Conservation (phyloP, 106 monocot genomes). For the Dioscorea alata region DNA sequence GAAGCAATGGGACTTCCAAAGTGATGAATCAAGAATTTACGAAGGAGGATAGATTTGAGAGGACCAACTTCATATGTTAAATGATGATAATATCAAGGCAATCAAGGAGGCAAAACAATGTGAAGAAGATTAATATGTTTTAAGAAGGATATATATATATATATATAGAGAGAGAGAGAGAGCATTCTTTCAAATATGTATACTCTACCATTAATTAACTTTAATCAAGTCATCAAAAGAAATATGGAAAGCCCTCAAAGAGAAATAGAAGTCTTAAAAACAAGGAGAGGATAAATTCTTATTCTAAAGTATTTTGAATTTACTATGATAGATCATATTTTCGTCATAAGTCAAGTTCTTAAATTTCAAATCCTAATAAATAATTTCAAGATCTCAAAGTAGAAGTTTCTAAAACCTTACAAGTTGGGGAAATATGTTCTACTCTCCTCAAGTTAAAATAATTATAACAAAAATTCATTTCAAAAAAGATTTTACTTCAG, state of each 20-base stretch:
- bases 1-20: not conserved
- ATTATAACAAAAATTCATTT: conserved; percentile 13
- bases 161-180: too few species aligned
- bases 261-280: conserved; percentile 9
- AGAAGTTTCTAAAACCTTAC: conserved; percentile 1
- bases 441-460: conserved; percentile 8
- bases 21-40: conserved; percentile 14
- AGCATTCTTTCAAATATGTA: not conserved
- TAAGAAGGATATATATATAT: conserved; percentile 6
- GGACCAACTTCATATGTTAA: conserved; percentile 8
- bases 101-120: conserved; percentile 17
- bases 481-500: not conserved
- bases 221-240: not conserved
- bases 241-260: conserved; percentile 3
- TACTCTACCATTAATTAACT: conserved; percentile 9
- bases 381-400: conserved; percentile 7
- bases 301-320: conserved; percentile 6
- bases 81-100: too few species aligned
- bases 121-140: conserved; percentile 7
- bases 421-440: conserved; percentile 8
- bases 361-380: conserved; percentile 2
- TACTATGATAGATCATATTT: not conserved
- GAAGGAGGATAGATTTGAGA: conserved; percentile 8
- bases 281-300: conserved; percentile 1
- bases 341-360: conserved; percentile 8